phyloP scores from a whole-genome alignment of 2,329 filamentous ascomycete genomes.

The Aspergillus sp. region DNA sequence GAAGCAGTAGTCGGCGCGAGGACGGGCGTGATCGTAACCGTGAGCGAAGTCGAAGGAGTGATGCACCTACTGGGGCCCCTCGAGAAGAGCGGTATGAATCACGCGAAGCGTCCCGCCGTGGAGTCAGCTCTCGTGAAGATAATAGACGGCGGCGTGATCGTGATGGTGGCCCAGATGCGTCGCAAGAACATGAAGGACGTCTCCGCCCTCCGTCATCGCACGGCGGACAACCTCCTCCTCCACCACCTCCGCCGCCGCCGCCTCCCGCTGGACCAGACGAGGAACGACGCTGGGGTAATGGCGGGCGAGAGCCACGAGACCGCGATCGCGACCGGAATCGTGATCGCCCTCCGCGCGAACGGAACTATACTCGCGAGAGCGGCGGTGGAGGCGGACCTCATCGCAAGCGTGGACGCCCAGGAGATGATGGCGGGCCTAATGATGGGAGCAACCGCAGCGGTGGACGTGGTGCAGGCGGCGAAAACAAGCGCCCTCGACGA shows the following conservation, averaged over 20 bases:
- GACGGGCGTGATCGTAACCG: constrained; percentile 37
- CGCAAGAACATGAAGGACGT: constrained; percentile 34
- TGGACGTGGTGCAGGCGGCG: constrained; percentile 36
- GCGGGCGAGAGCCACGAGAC: constrained; percentile 36
- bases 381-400: constrained; percentile 27
- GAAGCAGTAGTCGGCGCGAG: constrained; percentile 34
- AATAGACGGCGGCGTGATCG: constrained; percentile 37
- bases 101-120: constrained; percentile 34
- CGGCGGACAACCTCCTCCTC: constrained; percentile 31
- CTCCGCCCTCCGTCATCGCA: constrained; percentile 34
- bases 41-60: constrained; percentile 36
- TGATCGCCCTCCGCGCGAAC: constrained; percentile 33
- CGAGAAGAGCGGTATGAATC: constrained; percentile 28
- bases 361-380: constrained; percentile 31
- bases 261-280: constrained; percentile 27
- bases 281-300: constrained; percentile 34
- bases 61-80: constrained; percentile 22
- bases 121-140: constrained; percentile 33
- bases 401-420: constrained; percentile 40
- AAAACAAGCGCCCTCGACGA: constrained; percentile 43
- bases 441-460: constrained; percentile 33
- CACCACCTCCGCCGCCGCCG: constrained; percentile 32
- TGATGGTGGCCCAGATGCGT: constrained; percentile 28
- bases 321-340: constrained; percentile 37
- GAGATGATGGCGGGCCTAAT: constrained; percentile 31